A percentile compares a stretch with the other conserved stretches of the same genome.
Evolutionary conservation across 2,329 filamentous ascomycete species (phyloP).

Genomic region (Endoconidiophora laricicola): DNA sequence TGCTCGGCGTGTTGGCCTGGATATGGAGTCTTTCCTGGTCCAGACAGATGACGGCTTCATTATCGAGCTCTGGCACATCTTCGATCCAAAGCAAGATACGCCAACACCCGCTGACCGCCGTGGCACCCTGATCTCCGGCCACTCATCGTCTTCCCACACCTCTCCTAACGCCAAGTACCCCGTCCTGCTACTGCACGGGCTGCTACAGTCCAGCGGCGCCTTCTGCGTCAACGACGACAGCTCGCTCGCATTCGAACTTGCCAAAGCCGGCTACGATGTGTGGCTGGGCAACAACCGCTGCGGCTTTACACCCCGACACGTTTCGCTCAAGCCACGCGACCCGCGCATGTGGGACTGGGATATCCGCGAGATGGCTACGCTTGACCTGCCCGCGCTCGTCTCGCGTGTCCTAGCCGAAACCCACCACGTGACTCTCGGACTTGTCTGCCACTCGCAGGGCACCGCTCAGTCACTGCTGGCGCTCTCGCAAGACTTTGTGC

Average conservation of each 20-base stretch:
- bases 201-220: slow-evolving; percentile 74
- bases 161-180: slow-evolving; percentile 44
- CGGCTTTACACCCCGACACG: slow-evolving; percentile 65
- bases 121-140: neutral
- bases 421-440: slow-evolving; percentile 34
- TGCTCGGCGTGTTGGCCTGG: slow-evolving; percentile 69
- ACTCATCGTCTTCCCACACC: neutral
- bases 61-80: slow-evolving; percentile 77
- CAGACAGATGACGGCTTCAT: slow-evolving; percentile 91
- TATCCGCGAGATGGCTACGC: slow-evolving; percentile 80
- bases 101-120: neutral
- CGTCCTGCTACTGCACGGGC: slow-evolving; percentile 71
- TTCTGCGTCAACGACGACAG: slow-evolving; percentile 85
- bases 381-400: slow-evolving; percentile 69
- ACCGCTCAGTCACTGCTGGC: slow-evolving; percentile 80
- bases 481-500: slow-evolving; percentile 75
- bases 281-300: slow-evolving; percentile 93
- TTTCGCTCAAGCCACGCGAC: slow-evolving; percentile 51
- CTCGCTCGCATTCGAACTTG: slow-evolving; percentile 79
- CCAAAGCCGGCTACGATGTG: slow-evolving; percentile 83
- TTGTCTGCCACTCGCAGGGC: slow-evolving; percentile 80
- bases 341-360: slow-evolving; percentile 97
- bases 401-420: slow-evolving; percentile 70
- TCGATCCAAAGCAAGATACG: slow-evolving; percentile 57
- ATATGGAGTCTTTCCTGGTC: slow-evolving; percentile 67